Conservation (phyloP, 2,329 filamentous ascomycete species). For the Pestalotiopsis sp. region DNA sequence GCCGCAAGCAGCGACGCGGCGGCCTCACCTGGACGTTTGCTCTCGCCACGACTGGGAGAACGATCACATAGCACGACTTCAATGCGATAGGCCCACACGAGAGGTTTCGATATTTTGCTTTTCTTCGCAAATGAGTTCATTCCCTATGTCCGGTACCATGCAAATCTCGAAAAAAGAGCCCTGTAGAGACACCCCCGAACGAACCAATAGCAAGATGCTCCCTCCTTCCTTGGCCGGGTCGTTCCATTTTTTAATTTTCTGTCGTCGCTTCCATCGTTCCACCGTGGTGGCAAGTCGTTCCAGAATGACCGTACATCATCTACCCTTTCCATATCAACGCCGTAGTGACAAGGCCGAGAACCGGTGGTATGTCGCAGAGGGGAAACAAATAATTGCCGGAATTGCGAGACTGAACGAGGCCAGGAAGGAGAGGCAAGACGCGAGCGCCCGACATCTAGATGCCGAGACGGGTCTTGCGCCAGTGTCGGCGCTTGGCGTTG, state of each 20-base stretch:
- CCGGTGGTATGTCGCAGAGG: slow-evolving; percentile 11
- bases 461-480: slow-evolving; percentile 99
- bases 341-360: slow-evolving; percentile 9
- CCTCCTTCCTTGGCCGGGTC: not conserved
- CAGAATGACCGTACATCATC: slow-evolving; percentile 2
- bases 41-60: too few species aligned
- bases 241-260: not conserved
- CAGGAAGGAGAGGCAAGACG: slow-evolving; percentile 31
- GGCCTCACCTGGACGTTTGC: too few species aligned
- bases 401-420: slow-evolving; percentile 29
- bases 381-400: slow-evolving; percentile 10
- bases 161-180: slow-evolving; percentile 27
- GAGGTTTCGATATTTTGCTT: slow-evolving; percentile 16
- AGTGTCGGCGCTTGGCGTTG: slow-evolving; percentile 99
- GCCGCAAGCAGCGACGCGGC: too few species aligned
- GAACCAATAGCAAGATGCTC: slow-evolving; percentile 9
- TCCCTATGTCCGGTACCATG: slow-evolving; percentile 47
- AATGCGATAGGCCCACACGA: not conserved
- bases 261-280: not conserved
- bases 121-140: slow-evolving; percentile 32
- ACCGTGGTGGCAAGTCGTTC: not conserved
- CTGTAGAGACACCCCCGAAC: slow-evolving; percentile 18
- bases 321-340: slow-evolving; percentile 17
- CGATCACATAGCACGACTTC: not conserved
- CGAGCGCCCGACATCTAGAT: slow-evolving; percentile 73